Conservation (phyloP, 768 basidiomycete species). For the Lentinula boryana region DNA sequence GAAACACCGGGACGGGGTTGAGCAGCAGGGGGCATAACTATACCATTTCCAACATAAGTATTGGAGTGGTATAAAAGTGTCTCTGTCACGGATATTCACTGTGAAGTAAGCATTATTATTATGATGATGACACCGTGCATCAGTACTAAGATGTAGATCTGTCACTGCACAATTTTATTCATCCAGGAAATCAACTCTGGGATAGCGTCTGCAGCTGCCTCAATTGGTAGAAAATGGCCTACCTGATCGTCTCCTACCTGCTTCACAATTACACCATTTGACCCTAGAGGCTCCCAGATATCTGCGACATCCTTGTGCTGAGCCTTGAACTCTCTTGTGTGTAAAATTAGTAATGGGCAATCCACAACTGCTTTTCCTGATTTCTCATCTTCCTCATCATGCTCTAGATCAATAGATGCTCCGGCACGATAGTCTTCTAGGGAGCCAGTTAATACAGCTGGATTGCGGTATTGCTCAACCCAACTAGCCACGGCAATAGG, state of each 20-base stretch:
- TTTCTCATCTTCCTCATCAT: conserved; percentile 4
- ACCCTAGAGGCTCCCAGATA: conserved; percentile 1
- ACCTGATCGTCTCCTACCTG: conserved; percentile 4
- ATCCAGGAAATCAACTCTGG: conserved; percentile 15
- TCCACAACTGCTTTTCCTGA: neutral
- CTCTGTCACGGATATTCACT: neutral
- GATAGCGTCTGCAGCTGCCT: conserved; percentile 3
- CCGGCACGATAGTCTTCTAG: conserved; percentile 9
- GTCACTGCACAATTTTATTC: neutral
- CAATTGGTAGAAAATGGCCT: conserved; percentile 6
- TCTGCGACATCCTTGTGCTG: neutral
- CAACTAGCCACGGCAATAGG: conserved; percentile 4
- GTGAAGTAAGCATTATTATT: neutral
- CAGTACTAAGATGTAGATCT: neutral
- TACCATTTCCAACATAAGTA: no score
- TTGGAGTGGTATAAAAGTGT: no score
- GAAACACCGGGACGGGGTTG: no score
- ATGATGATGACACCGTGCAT: neutral
- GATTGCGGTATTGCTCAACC: conserved; percentile 7
- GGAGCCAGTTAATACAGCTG: conserved; percentile 3
- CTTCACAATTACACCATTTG: neutral
- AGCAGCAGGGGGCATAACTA: no score
- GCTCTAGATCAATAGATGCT: conserved; percentile 8
- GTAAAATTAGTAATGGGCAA: conserved; percentile 3
- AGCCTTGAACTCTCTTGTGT: neutral